Evolutionary conservation across 2,329 filamentous ascomycete species (phyloP).

Genomic region (Scytalidium sp.): DNA sequence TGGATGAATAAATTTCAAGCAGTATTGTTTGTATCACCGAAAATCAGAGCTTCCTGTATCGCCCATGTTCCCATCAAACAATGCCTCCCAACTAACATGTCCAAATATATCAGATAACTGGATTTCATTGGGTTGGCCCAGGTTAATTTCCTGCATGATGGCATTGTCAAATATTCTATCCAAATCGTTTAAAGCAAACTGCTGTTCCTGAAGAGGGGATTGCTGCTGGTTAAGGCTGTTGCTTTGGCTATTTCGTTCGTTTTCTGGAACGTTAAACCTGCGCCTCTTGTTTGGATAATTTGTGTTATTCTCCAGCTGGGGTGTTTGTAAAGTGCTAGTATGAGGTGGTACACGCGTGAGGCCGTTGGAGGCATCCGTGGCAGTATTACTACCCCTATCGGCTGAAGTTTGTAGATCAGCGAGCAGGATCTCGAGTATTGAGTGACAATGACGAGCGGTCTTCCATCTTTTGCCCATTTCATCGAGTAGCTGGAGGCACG

Average conservation of each 20-base stretch:
- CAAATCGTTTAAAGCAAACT: not conserved
- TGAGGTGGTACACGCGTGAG: not conserved
- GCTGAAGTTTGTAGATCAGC: not conserved
- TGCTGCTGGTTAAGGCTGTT: not conserved
- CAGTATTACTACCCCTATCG: not conserved
- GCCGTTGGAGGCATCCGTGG: not conserved
- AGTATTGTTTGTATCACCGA: too few relatives aligned
- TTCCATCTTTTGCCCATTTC: not conserved
- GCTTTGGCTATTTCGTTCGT: not conserved
- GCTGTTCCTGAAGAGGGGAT: not conserved
- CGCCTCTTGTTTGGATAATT: too few relatives aligned
- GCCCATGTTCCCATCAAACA: not conserved
- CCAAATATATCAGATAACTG: not conserved
- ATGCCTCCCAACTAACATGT: not conserved
- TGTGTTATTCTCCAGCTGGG: too few relatives aligned
- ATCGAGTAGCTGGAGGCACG: not conserved
- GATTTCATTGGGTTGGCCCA: not conserved
- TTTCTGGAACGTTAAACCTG: not conserved
- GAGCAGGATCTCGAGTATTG: slow-evolving; percentile 6
- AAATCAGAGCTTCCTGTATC: too few relatives aligned
- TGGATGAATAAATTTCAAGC: too few relatives aligned
- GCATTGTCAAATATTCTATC: not conserved
- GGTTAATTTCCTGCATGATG: not conserved
- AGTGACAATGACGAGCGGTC: not conserved
- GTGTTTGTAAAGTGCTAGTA: not conserved